Conservation (phyloP, 495 filamentous ascomycete genomes). For the Talaromyces ruber region DNA sequence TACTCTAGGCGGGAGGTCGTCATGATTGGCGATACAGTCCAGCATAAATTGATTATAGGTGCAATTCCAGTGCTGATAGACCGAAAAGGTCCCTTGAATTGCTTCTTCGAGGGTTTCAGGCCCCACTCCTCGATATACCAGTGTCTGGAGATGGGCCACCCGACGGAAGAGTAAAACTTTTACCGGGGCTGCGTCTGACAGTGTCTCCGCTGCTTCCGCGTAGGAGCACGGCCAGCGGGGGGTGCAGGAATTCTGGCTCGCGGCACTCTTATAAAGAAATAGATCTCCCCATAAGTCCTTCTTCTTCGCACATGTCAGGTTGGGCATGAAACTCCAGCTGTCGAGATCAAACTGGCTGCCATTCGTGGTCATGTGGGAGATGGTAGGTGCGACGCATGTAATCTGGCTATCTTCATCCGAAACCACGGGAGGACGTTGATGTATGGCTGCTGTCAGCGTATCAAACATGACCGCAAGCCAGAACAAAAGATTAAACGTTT, state of each 20-base stretch:
- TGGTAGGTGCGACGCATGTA: constrained; percentile 2
- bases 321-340: constrained; percentile 8
- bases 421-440: constrained; percentile 32
- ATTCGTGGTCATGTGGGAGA: background rate
- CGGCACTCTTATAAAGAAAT: constrained; percentile 17
- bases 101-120: constrained; percentile 22
- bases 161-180: constrained; percentile 41
- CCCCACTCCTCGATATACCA: constrained; percentile 19
- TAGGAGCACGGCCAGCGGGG: constrained; percentile 36
- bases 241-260: constrained; percentile 1
- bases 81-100: constrained; percentile 23
- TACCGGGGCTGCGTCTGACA: constrained; percentile 35
- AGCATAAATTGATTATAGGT: constrained; percentile 33
- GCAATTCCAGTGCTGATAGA: constrained; percentile 34
- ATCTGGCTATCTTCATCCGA: constrained; percentile 36
- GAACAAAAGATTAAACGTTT: constrained; percentile 33
- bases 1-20: constrained; percentile 28
- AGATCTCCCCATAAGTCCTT: constrained; percentile 24
- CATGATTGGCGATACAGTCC: constrained; percentile 31
- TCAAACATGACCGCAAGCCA: constrained; percentile 44
- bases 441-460: constrained; percentile 39
- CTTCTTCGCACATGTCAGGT: background rate
- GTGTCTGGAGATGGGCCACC: constrained; percentile 32
- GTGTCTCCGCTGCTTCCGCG: constrained; percentile 24
- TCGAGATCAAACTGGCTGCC: constrained; percentile 1